Evolutionary conservation across 1,284 basidiomycete genomes (phyloP), one percentile per base, ranked within the genome.

Genomic region (Naganishia albida): DNA sequence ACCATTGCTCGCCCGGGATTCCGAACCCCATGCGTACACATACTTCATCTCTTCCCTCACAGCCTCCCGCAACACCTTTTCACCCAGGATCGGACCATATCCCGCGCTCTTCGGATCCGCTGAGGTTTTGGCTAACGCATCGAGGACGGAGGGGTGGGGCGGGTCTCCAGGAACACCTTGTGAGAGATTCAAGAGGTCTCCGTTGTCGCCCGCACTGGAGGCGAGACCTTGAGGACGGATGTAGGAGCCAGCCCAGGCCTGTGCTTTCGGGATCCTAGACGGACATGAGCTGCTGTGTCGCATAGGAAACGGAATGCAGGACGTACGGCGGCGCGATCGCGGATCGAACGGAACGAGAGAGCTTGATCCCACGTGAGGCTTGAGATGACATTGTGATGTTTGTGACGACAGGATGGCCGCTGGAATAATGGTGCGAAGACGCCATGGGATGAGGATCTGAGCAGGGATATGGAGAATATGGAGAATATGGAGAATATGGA

Each of bases 1-100:
- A 8, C 34, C 42, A 18, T 42, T 54, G 1, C 18, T 42, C 8
- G 25, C 7, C 15, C 49, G 26, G 71, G 86, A 84, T 10, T 80
- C 74, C 12, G 79, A 73, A 3, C 70, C 62, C 7, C 38, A 16
- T 7, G 25, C 83, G 74, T 94, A 94, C 0, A 83, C 80, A 0
- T 69, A 62, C 67, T 82, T 84, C 82, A 91, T 86, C 77, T 93
- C 89, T 10, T 80, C 76, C 0, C 83, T 85, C 20, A 92, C 76
- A 0, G 85, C 85, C 30, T 81, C 69, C 23, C 89, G 80, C 20
- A 93, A 74, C 1, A 71, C 73, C 0, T 75, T 74, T 67, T 90
- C 87, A 2, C 91, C 91, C 56, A 85, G 81, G 64, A 86, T 86
- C 1, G 83, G 80, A 6, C 86, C 84, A 69, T 94, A 94, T 7